These are phyloP conservation scores for Termitomyces sp. DNA, from an alignment of 768 basidiomycete genomes.

Conservation along the genomic window DNA sequence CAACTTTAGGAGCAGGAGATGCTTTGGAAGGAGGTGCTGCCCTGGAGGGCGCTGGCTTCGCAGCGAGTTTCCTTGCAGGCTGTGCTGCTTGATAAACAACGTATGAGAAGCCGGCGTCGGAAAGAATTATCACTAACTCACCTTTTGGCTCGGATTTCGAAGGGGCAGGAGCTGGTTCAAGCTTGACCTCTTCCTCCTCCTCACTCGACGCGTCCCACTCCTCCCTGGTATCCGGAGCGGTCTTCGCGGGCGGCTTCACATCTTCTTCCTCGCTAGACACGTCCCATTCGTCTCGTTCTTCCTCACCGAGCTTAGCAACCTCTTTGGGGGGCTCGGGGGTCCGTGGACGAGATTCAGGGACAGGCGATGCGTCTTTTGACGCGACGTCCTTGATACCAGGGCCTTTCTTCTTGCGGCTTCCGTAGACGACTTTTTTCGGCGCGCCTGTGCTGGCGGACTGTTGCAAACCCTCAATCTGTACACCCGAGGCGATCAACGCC, in stretches of 20 bases:
- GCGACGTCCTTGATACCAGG: slow-evolving; percentile 36
- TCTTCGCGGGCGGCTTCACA: slow-evolving; percentile 18
- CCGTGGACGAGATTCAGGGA: slow-evolving; percentile 48
- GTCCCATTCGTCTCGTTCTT: slow-evolving; percentile 55
- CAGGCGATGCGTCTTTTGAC: slow-evolving; percentile 49
- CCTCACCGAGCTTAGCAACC: slow-evolving; percentile 20
- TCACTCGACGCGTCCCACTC: slow-evolving; percentile 70
- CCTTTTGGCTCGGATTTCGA: slow-evolving; percentile 11
- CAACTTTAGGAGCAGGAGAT: background rate
- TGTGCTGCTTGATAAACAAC: slow-evolving; percentile 4
- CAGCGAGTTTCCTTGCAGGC: slow-evolving; percentile 16
- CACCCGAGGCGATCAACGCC: slow-evolving; percentile 85
- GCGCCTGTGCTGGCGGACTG: slow-evolving; percentile 38
- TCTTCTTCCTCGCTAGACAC: slow-evolving; percentile 56
- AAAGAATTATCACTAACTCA: background rate
- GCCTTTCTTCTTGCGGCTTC: slow-evolving; percentile 76
- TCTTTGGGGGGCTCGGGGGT: slow-evolving; percentile 33
- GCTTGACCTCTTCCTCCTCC: slow-evolving; percentile 41
- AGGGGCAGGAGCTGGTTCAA: slow-evolving; percentile 8
- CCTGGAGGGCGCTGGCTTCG: slow-evolving; percentile 10
- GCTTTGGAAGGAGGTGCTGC: background rate
- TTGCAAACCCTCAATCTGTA: slow-evolving; percentile 86
- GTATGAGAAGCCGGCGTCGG: background rate
- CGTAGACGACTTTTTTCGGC: slow-evolving; percentile 77
- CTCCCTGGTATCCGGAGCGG: slow-evolving; percentile 13